Base-by-base conservation (phyloP, 768 basidiomycete genomes). In the Termitomyces sp. region DNA sequence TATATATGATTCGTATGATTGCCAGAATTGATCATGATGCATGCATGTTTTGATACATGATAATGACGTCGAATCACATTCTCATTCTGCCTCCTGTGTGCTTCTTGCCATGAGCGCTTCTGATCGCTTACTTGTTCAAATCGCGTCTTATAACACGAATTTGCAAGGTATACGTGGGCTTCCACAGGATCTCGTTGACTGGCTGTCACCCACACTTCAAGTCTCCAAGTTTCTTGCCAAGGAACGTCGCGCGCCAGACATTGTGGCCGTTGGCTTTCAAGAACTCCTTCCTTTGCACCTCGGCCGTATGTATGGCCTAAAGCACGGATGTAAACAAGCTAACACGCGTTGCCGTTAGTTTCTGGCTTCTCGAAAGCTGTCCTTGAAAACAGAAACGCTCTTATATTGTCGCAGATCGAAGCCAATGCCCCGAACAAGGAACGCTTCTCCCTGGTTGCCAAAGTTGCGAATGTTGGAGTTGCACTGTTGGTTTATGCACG, bases 221-320 rank as follows among this genome's bases (percentile, higher is more conserved):
- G 89, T 91, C 8, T 89, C 91, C 40, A 78, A 78, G 57, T 87
- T 92, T 74, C 84, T 92, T 36, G 80, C 88, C 38, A 82, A 79
- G 56, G 78, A 84, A 68, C 74, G 75, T 58, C 77, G 85, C 60
- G 85, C 91, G 6, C 93, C 95, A 44, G 94, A 95, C 71, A 84
- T 96, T 36, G 83, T 96, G 45, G 95, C 89, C 7, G 90, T 98
- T 56, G 94, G 93, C 2, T 95, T 97, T 65, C 96, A 98, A 72
- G 96, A 98, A 72, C 80, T 97, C 28, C 79, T 96, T 13, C 95
- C 94, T 7, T 80, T 98, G 3, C 92, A 96, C 70, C 86, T 94
- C 44, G 90, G 91, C 63, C 81, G 91, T 94, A 74, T 67, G 90
- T 86, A 58, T 59, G 53, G 28, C 46, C 45, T 35, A n/a, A 15